Base-by-base conservation (phyloP, 2,329 filamentous ascomycete genomes). In the Neofusicoccum kwambonambiense region DNA sequence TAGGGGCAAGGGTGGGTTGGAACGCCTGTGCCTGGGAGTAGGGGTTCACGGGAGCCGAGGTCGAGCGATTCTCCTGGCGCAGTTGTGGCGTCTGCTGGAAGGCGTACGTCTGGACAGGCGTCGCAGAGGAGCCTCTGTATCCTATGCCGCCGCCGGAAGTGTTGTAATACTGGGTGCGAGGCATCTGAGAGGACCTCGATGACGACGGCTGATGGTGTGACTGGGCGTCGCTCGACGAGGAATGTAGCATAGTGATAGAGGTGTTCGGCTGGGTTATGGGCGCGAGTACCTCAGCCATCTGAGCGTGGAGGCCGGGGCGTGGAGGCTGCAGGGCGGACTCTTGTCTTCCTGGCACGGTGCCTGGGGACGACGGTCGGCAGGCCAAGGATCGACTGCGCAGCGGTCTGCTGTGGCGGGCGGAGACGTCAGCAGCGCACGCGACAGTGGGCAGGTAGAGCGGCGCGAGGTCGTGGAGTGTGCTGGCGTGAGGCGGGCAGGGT, bases 31-130 rank as follows among this genome's bases (percentile, higher is more conserved):
- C 72, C 63, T 70, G 68, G 54, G 72, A 69, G 56, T 82, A 81
- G 54, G 80, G 76, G 62, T 78, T 75, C 13, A 77, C 77, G 8
- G 86, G 84, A 64, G 83, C 81, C 65, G 86, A 86, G 37, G 78
- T 78, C 19, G 84, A 82, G 71, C 85, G 82, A 70, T 81, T 81
- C 68, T 89, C 86, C 68, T 83, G 79, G 64, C 84, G 82, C 67
- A 87, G 77, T 71, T 85, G 82, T 64, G 86, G 85, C 42, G 81
- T 82, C 66, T 76, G 75, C 65, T 80, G 79, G 69, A 83, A 83
- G 49, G 81, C 81, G 70, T 83, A 83, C 3, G 81, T 79, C 68
- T 81, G 79, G 70, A 82, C 80, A 49, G 81, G 80, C 41, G 79
- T 74, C 39, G 79, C 70, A 15, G 76, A 74, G 13, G 76, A 75